These are phyloP conservation scores for Coemansia sp. DNA, from an alignment of 192 early-diverging fungal genomes.

Conservation along the genomic window DNA sequence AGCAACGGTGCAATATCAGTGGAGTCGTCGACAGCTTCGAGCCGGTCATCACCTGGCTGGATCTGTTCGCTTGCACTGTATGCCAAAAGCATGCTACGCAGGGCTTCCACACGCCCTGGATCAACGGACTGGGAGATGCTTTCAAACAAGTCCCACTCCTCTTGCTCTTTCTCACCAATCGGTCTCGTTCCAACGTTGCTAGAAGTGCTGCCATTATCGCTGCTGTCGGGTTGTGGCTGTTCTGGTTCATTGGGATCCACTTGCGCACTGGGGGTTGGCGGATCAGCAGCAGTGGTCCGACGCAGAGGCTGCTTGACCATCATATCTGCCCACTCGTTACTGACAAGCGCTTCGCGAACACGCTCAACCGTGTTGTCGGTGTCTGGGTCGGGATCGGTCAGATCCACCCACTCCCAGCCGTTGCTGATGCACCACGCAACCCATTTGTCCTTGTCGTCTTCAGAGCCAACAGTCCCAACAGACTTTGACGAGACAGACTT, in stretches of 20 bases:
- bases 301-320: constrained; percentile 3
- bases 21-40: background rate
- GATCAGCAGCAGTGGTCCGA: background rate
- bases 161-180: constrained; percentile 2
- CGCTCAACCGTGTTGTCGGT: constrained; percentile 35
- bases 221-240: background rate
- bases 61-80: background rate
- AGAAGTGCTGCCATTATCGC: background rate
- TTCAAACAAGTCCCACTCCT: constrained; percentile 47
- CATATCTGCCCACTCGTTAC: constrained; percentile 50
- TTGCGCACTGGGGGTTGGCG: background rate
- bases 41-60: background rate
- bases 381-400: constrained; percentile 43
- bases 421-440: constrained; percentile 38
- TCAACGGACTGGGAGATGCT: constrained; percentile 12
- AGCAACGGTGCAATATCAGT: constrained; percentile 28
- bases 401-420: constrained; percentile 54
- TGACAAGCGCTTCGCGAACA: constrained; percentile 35
- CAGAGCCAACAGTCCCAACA: background rate
- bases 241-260: too few species aligned
- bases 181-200: background rate
- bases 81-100: constrained; percentile 24
- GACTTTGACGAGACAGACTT: background rate
- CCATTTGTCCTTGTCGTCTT: constrained; percentile 20
- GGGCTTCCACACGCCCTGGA: constrained; percentile 14